Evolutionary conservation across 495 filamentous ascomycete genomes (phyloP), one percentile per base, ranked within the genome.

Genomic region (Penicillium ochrochloron): DNA sequence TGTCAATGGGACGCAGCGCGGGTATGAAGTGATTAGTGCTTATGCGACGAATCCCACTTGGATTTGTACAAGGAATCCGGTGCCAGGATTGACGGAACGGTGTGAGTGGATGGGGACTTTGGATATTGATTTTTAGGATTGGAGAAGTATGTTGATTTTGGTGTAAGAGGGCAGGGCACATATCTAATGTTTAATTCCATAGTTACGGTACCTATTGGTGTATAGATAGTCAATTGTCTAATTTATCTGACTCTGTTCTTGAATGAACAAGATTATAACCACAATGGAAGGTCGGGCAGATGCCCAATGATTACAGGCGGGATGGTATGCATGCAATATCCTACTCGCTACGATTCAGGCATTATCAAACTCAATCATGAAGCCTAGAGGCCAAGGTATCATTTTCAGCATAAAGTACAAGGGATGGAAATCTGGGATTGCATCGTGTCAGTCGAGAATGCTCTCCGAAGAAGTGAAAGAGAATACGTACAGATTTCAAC

Each of bases 41-140:
- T 33, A 63, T 33, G 56, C 60, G 1, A 52, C 3, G 9, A 39
- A 64, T 46, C 35, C 65, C 0, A 33, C 34, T n/a, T 67, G 61
- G 61, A 37, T 53, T 25, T 67, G 65, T 57, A 31, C 33, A 11
- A 14, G 53, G 51, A 46, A 58, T 25, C 57, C 57, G 12, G 27
- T n/a, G 8, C 14, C 23, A 1, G 57, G 42, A 15, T 15, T 63
- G 37, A 37, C 8, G 48, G 61, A 63, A 35, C 27, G 52, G 17
- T 63, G 61, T 35, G 42, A 46, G 35, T 63, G 37, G 61, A 21
- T 5, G 11, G 53, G 61, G n/a, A 19, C 37, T 21, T 51, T 63
- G 53, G 31, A 33, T n/a, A 51, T 63, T 41, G 39, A 57, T 4
- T 8, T 55, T 25, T 60, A n/a, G 25, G 27, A 33, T 2, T 23